These are phyloP conservation scores for Axilococcus clingmanii DNA, from an alignment of 139 green algal genomes.

Conservation along the genomic window DNA sequence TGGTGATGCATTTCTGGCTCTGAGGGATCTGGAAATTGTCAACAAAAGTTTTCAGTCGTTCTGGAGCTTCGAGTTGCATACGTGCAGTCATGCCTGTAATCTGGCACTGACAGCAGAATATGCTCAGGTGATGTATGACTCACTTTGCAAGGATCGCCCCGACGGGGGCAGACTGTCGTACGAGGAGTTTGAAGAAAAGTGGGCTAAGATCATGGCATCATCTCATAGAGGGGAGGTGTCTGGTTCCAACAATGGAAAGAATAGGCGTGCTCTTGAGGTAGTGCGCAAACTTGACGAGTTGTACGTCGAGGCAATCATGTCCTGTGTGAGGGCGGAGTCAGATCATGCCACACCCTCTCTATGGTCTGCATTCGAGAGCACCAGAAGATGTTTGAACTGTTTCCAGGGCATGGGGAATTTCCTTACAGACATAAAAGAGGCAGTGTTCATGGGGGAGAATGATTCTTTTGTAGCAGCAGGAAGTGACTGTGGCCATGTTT, in stretches of 20 bases:
- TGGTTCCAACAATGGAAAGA: no score
- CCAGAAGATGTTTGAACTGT: conserved; percentile 9
- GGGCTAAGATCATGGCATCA: conserved; percentile 37
- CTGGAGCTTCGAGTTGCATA: no score
- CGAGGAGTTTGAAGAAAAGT: conserved; percentile 44
- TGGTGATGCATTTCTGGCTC: conserved; percentile 32
- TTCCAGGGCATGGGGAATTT: conserved; percentile 43
- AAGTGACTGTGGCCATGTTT: conserved; percentile 67
- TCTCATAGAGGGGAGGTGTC: neutral
- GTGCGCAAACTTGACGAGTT: no score
- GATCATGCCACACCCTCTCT: neutral
- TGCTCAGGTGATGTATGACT: no score
- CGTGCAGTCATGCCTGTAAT: no score
- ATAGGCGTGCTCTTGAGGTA: no score
- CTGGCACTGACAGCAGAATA: no score
- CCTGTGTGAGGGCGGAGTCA: no score
- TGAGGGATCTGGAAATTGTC: neutral
- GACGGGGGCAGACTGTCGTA: no score
- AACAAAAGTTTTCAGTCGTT: no score
- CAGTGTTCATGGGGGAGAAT: conserved; percentile 41
- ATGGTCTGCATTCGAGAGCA: neutral
- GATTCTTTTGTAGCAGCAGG: conserved; percentile 63
- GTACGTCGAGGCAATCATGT: neutral
- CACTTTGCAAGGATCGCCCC: no score
- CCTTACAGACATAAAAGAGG: conserved; percentile 86